Conservation (phyloP, 768 basidiomycete species). For the Rhodotorula diobovata region DNA sequence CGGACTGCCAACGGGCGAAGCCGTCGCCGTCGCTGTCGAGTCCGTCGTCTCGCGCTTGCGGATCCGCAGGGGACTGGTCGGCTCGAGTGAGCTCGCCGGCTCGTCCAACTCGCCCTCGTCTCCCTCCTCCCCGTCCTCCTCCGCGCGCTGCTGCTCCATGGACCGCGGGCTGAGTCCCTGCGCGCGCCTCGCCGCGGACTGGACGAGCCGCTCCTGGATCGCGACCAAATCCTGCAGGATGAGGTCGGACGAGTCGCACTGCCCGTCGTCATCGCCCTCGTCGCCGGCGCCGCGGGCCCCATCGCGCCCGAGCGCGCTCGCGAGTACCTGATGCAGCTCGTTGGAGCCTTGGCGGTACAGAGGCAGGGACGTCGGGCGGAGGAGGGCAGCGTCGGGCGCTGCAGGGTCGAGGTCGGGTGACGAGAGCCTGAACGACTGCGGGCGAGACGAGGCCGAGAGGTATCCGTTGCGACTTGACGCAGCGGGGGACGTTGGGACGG, state of each 20-base stretch:
- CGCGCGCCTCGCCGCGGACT: conserved; percentile 8
- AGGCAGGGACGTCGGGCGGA: neutral
- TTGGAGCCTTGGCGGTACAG: conserved; percentile 19
- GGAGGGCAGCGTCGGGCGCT: neutral
- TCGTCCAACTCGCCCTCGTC: neutral
- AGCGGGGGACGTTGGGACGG: neutral
- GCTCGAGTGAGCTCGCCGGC: neutral
- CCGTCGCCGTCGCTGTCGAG: neutral
- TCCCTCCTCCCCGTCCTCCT: neutral
- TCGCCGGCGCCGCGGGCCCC: neutral
- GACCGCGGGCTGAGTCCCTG: neutral
- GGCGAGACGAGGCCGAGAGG: neutral
- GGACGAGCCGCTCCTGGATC: conserved; percentile 32
- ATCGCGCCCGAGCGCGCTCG: neutral
- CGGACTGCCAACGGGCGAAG: too few relatives aligned
- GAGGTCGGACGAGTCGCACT: neutral
- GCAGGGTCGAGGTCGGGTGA: neutral
- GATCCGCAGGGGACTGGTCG: neutral
- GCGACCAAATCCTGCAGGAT: conserved; percentile 12
- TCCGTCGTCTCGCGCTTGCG: neutral
- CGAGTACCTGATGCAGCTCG: conserved; percentile 15
- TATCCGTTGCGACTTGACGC: neutral
- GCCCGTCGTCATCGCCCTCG: too few relatives aligned
- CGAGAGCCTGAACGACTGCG: neutral
- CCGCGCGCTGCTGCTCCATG: neutral